Evolutionary conservation across 345 rosid genomes (phyloP).

Genomic region (Melaleuca quinquenervia): DNA sequence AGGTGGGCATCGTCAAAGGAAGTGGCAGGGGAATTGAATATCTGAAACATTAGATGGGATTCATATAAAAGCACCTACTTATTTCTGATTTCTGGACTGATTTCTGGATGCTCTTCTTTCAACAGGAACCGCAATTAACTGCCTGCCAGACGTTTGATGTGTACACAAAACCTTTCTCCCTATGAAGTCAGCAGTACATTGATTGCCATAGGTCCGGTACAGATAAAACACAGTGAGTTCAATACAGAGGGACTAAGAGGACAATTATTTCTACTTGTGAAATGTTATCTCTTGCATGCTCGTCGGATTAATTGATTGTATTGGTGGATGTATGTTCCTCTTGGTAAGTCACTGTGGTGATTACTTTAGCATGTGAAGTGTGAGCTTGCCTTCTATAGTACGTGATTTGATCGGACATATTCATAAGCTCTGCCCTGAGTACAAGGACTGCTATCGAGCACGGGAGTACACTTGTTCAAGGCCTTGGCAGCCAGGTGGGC

Average conservation of each 20-base stretch:
- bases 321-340: not conserved
- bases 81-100: not conserved
- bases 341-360: not conserved
- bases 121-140: conserved; percentile 79
- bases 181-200: conserved; percentile 18
- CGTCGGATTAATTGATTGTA: not conserved
- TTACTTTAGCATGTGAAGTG: not conserved
- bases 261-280: not conserved
- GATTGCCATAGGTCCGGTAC: not conserved
- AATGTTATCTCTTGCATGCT: not conserved
- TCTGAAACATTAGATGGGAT: not conserved
- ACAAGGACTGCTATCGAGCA: not conserved
- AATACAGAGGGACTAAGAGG: not conserved
- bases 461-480: not conserved
- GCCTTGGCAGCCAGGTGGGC: not conserved
- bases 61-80: not conserved
- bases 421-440: not conserved
- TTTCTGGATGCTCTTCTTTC: not conserved
- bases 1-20: not conserved
- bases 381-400: not conserved
- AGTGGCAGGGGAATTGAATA: not conserved
- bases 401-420: not conserved
- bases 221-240: not conserved
- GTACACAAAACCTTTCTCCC: conserved; percentile 52
- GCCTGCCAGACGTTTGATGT: conserved; percentile 69